Percentiles rank a stretch among this genome's conserved stretches.
phyloP scores from a whole-genome alignment of 352 stramenopile species.

The Phytopythium kandeliae region DNA sequence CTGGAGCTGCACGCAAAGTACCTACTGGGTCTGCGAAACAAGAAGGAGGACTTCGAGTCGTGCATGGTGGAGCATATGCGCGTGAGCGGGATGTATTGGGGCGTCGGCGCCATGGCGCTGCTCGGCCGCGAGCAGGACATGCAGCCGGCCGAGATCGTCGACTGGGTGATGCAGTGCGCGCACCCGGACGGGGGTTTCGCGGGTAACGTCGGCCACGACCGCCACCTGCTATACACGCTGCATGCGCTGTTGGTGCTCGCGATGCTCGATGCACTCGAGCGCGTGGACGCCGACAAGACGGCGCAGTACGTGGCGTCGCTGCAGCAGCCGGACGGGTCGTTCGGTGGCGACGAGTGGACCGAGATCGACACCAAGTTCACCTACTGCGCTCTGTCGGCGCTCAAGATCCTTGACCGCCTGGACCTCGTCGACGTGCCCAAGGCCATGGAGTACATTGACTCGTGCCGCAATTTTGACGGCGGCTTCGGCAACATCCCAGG shows the following conservation, averaged over 20 bases:
- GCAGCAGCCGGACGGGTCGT: slow-evolving; percentile 96
- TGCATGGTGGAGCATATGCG: slow-evolving; percentile 96
- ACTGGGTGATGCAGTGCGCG: slow-evolving; percentile 95
- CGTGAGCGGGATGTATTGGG: slow-evolving; percentile 99
- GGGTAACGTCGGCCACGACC: slow-evolving; percentile 95
- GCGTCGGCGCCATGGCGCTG: slow-evolving; percentile 92
- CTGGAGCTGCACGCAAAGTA: slow-evolving; percentile 75
- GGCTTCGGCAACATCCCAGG: slow-evolving; percentile 86
- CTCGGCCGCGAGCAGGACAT: slow-evolving; percentile 88
- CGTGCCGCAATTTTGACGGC: slow-evolving; percentile 97
- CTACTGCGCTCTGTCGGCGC: slow-evolving; percentile 96
- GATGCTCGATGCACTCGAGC: slow-evolving; percentile 87
- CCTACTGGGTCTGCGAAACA: slow-evolving; percentile 70
- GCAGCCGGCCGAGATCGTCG: slow-evolving; percentile 79
- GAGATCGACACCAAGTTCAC: slow-evolving; percentile 99
- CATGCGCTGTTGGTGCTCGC: slow-evolving; percentile 96
- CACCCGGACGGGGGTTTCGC: slow-evolving; percentile 92
- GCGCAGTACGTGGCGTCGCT: slow-evolving; percentile 83
- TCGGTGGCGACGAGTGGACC: slow-evolving; percentile 95
- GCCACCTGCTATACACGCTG: slow-evolving; percentile 97
- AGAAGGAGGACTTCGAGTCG: slow-evolving; percentile 89
- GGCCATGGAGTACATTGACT: slow-evolving; percentile 92
- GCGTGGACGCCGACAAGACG: slow-evolving; percentile 77
- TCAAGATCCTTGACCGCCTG: slow-evolving; percentile 91
- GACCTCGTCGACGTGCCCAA: slow-evolving; percentile 84